Evolutionary conservation across 2,329 filamentous ascomycete species (phyloP), one percentile per base, ranked within the genome.

Genomic region (Didymella keratinophila): DNA sequence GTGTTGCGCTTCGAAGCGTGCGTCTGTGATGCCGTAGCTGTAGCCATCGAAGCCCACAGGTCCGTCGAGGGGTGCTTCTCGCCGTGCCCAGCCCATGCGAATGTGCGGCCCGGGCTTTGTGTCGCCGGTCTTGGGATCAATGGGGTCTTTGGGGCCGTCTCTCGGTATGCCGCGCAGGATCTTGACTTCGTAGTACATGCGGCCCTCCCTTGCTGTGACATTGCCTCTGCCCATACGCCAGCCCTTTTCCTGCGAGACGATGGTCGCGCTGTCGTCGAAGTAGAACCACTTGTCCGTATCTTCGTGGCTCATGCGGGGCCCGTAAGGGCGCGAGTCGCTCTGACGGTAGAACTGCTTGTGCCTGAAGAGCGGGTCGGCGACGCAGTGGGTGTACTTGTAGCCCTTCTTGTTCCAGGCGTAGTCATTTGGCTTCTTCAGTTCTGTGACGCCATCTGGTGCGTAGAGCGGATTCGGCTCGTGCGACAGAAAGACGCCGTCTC

Each of bases 151-250:
- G 21, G 79, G 78, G 7, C 78, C 80, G 44, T 77, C 70, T 48
- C 78, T 77, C 2, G 86, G 81, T 41, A 91, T 87, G 34, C 95
- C 95, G 64, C 88, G 87, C 10, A 93, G 89, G 52, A 99, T 87
- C 71, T 91, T 93, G 77, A 94, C 93, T 78, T 99, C 95, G 83
- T 93, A 99, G 77, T 96, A 99, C 82, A 92, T 92, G 30, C 91
- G 86, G 0, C 95, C 95, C 77, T 98, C 91, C 44, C 95, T 84
- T 4, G 93, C 91, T 23, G 91, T 92, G 0, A 98, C 89, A 70
- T 99, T 99, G 12, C 92, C 93, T 37, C 94, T 87, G 2, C 91
- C 89, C 83, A 94, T 95, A 58, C 96, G 86, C 83, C 95, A 97
- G 9, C 95, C 93, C 77, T 96, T 96, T 66, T 94, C 89, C 14